Base-by-base conservation (phyloP, 805 yeast genomes). In the Wickerhamomyces queroliae region DNA sequence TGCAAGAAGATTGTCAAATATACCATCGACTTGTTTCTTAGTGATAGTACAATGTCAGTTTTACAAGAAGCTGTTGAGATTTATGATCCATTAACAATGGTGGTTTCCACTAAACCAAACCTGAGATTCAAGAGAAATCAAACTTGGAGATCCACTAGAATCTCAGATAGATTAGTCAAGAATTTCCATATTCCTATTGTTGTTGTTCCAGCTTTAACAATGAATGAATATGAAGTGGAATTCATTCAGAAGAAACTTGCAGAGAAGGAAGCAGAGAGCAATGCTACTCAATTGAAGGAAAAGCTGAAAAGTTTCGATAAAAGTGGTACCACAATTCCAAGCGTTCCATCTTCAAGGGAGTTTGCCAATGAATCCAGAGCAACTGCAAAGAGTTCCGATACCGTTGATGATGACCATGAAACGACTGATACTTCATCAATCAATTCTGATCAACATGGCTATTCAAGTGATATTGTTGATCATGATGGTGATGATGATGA, bases 111-210 rank as follows among this genome's bases (percentile, higher is more conserved):
- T 1, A 78, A 78, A 45, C 78, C 78, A 17, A 52, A 50, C 16
- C 44, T 49, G 6, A 56, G 52, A 32, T 58, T 72, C 31, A 61
- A 66, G 15, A 79, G 83, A 3, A 63, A 77, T 19, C 64, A 72
- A 42, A 69, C 81, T 19, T 77, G 88, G 83, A 62, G 62, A 30
- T 74, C 83, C 5, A 72, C 80, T 23, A 74, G 82, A 46, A 59
- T 83, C 29, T 72, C 83, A 19, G 86, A 80, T 53, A 62, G 85
- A 36, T 63, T 81, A 34, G 83, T 82, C 22, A 78, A 76, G 50
- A 74, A 73, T 49, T 78, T 71, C 47, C 78, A 80, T 4, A 69
- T 80, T 13, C 89, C 90, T 0, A 73, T 78, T n/a, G 68, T 82
- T 19, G 72, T 81, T 36, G 81, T 77, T 0, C 84, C 89, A 1